These are phyloP conservation scores for Amanita rimosa DNA, from an alignment of 768 basidiomycete species.

Conservation along the genomic window DNA sequence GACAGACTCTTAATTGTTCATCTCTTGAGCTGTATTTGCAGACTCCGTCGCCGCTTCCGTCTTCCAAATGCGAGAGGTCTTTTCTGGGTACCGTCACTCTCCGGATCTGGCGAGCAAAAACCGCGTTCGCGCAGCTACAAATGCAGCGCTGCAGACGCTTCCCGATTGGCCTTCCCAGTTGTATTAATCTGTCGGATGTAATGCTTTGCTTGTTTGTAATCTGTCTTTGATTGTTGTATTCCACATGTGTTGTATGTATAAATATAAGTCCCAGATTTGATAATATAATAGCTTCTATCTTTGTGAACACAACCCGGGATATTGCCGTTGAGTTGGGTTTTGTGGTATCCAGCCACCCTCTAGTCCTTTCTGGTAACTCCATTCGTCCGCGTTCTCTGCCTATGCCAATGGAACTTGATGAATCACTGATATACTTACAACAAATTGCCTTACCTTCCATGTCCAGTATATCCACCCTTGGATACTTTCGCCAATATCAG, in stretches of 20 bases:
- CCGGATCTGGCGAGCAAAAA: constrained; percentile 59
- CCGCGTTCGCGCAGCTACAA: constrained; percentile 69
- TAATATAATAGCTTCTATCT: not conserved
- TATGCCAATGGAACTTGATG: constrained; percentile 11
- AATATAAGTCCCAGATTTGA: constrained; percentile 3
- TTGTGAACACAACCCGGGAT: constrained; percentile 49
- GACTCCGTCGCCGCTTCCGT: constrained; percentile 58
- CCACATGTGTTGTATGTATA: constrained; percentile 1
- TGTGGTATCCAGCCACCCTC: constrained; percentile 72
- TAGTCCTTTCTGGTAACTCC: constrained; percentile 66
- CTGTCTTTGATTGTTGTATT: not conserved
- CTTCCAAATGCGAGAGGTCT: constrained; percentile 72
- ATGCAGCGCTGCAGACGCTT: constrained; percentile 59
- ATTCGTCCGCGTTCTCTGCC: constrained; percentile 62
- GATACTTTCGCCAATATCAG: constrained; percentile 58
- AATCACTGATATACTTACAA: not conserved
- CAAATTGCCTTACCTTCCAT: constrained; percentile 48
- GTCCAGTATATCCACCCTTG: constrained; percentile 73
- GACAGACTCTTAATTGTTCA: not conserved
- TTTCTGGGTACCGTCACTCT: constrained; percentile 62
- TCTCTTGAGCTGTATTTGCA: constrained; percentile 12
- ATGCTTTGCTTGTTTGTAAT: no score
- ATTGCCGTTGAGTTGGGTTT: constrained; percentile 53
- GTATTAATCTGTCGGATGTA: constrained; percentile 1
- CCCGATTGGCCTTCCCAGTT: constrained; percentile 60